A percentile compares a stretch with the other conserved stretches of the same genome.
phyloP scores from a whole-genome alignment of 257 asterid species.

The Gentiana straminea region DNA sequence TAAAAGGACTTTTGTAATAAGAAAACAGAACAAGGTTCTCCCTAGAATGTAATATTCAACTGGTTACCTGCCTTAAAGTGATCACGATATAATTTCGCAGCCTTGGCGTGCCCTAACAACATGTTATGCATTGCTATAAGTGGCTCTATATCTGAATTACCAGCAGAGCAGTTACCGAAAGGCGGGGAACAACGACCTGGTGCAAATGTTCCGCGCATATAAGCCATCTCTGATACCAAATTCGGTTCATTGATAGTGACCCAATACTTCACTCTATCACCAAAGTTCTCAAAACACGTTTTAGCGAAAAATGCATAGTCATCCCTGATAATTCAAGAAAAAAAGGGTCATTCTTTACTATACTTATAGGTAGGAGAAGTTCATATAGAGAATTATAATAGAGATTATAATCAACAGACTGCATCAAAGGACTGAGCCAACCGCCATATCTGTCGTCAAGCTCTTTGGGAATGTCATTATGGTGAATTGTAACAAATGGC shows the following conservation, averaged over 20 bases:
- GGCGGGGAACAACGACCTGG: constrained; percentile 68
- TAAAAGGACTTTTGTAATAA: neutral
- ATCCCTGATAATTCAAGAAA: constrained; percentile 29
- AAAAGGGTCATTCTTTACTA: neutral
- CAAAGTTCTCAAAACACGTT: constrained; percentile 50
- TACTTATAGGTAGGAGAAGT: neutral
- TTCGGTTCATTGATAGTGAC: constrained; percentile 58
- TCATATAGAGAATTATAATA: neutral
- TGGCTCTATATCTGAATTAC: constrained; percentile 78
- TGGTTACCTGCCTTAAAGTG: constrained; percentile 34
- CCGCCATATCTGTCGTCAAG: constrained; percentile 48
- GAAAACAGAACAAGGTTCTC: neutral
- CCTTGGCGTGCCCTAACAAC: constrained; percentile 61
- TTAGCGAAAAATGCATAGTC: constrained; percentile 61
- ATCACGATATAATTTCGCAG: constrained; percentile 45
- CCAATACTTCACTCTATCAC: constrained; percentile 74
- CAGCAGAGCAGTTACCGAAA: constrained; percentile 55
- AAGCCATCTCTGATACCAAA: constrained; percentile 35
- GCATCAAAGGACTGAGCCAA: constrained; percentile 72
- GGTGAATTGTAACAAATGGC: constrained; percentile 67
- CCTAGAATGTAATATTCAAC: neutral
- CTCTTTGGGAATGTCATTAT: constrained; percentile 59
- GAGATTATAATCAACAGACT: constrained; percentile 28
- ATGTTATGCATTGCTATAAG: constrained; percentile 41
- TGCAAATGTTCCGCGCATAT: constrained; percentile 36